Base-by-base conservation (phyloP, 2,329 filamentous ascomycete genomes). In the Aspergillus ochraceus region DNA sequence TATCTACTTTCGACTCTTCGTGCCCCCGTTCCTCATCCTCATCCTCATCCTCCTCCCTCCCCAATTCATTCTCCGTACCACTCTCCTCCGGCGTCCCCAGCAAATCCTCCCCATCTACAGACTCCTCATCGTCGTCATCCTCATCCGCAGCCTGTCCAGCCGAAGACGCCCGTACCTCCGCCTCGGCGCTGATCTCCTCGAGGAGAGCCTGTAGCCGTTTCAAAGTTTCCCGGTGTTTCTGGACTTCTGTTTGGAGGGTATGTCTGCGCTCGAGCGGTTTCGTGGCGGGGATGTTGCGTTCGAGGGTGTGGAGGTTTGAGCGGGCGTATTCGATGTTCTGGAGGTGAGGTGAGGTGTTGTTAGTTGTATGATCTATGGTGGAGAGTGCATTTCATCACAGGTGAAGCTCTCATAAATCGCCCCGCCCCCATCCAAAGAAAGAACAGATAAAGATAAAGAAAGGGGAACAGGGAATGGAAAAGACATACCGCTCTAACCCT, bases 251-350 rank as follows among this genome's bases (percentile, higher is more conserved):
- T 52, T 78, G 73, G 26, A 75, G 70, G 53, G 76, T 74, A 55
- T 78, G 71, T 36, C 76, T 75, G 17, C 71, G 69, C 19, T 77
- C 71, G 39, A 72, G 70, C 0, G 74, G 70, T 63, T 79, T 79
- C 24, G 79, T 70, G 39, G 70, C 64, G 17, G 77, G 73, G 22
- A 79, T 71, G 20, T 68, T 72, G 30, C 73, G 74, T 62, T 80
- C 78, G 30, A 81, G 67, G 46, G 75, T 70, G 42, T 76, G 68
- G 24, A 80, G 73, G 46, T 76, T 68, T 39, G 71, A 73, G 52
- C 77, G 77, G 29, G 77, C 78, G 57, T 80, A 79, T 66, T 80
- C 78, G 53, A 80, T 69, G 64, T 80, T 80, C 75, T 80, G 63
- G 12, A 42, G 22, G 4, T 22, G 42, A 22, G 5, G 32, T 19